Conservation (phyloP, 805 yeast genomes). For the Cyberlindnera galapagoensis region DNA sequence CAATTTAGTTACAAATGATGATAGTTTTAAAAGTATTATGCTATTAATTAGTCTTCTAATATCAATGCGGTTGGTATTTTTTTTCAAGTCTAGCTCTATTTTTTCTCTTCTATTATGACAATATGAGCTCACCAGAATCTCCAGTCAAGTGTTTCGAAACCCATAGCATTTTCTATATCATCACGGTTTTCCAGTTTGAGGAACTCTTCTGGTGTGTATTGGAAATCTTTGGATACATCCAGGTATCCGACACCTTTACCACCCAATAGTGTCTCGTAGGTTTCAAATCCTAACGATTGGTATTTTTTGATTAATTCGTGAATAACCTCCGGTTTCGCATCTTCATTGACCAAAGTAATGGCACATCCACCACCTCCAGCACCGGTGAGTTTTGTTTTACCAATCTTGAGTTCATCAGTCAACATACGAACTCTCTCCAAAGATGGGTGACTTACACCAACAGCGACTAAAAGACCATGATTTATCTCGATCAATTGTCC, state of each 20-base stretch:
- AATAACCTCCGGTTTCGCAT: conserved; percentile 27
- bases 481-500: conserved; percentile 68
- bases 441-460: conserved; percentile 93
- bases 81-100: too few relatives aligned
- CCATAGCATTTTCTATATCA: conserved; percentile 42
- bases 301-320: conserved; percentile 33
- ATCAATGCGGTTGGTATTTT: too few relatives aligned
- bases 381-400: conserved; percentile 91
- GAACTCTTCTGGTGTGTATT: conserved; percentile 29
- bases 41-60: too few relatives aligned
- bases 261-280: conserved; percentile 76
- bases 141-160: conserved; percentile 43
- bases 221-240: conserved; percentile 15
- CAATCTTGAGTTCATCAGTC: conserved; percentile 60
- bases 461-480: conserved; percentile 77
- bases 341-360: conserved; percentile 60
- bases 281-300: conserved; percentile 51
- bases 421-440: conserved; percentile 66
- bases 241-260: conserved; percentile 79
- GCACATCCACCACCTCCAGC: conserved; percentile 99
- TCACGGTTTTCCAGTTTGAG: conserved; percentile 32
- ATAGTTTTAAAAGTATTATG: too few relatives aligned
- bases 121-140: conserved; percentile 63
- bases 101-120: too few relatives aligned
- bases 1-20: too few relatives aligned